These are phyloP conservation scores for Blastobotrys apis DNA, from an alignment of 1,139 yeast genomes.

Conservation along the genomic window DNA sequence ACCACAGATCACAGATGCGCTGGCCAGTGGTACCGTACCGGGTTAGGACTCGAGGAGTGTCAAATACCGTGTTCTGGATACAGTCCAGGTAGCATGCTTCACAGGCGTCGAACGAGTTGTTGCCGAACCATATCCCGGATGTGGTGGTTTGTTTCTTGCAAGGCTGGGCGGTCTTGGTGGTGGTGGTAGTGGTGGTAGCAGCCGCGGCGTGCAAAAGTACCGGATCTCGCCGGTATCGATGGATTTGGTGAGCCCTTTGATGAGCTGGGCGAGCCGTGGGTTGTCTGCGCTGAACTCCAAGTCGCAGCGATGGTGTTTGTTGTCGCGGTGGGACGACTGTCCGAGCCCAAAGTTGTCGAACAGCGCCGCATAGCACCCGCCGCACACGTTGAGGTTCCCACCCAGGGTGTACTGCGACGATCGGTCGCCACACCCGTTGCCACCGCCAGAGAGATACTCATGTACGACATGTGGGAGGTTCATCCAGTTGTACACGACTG, in stretches of 20 bases:
- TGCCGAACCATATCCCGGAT: constrained; percentile 4
- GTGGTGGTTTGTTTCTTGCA: background rate
- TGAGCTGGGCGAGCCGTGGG: background rate
- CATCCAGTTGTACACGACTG: too few relatives aligned
- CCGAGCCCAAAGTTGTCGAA: background rate
- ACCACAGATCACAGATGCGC: constrained; percentile 3
- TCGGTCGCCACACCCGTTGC: too few relatives aligned
- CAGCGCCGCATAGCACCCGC: background rate
- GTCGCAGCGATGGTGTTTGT: background rate
- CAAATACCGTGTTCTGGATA: background rate
- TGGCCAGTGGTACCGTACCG: background rate
- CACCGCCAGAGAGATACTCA: too few relatives aligned
- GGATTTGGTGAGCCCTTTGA: background rate
- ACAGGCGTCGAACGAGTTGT: constrained; percentile 4
- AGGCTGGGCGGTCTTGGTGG: too few relatives aligned
- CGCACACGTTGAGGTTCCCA: background rate
- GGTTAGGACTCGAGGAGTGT: background rate
- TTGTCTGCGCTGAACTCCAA: background rate
- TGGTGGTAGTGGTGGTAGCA: too few relatives aligned
- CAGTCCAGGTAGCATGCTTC: background rate
- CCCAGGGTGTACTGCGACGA: too few relatives aligned
- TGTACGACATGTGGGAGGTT: too few relatives aligned
- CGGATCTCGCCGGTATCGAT: background rate
- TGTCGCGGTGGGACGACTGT: background rate
- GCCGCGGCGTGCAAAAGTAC: too few relatives aligned